A percentile compares a stretch with the other conserved stretches of the same genome.
Evolutionary conservation across 768 basidiomycete species (phyloP).

Genomic region (Pholiota conissans): DNA sequence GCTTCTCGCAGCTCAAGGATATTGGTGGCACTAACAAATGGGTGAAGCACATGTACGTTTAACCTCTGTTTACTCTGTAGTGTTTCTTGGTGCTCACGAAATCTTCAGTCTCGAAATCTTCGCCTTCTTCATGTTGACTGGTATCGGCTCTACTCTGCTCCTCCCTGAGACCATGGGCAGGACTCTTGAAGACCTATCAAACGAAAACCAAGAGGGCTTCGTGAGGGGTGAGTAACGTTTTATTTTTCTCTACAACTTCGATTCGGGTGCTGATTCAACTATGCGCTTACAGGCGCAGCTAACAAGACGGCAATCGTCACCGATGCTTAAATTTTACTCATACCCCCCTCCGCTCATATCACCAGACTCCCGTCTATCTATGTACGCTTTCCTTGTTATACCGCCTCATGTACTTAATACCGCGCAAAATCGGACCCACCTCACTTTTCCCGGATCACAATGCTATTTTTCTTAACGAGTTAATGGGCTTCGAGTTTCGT

Average conservation of each 20-base stretch:
- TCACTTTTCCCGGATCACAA: background rate
- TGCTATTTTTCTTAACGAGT: background rate
- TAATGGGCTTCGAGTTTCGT: background rate
- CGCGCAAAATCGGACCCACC: background rate
- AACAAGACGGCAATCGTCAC: slow-evolving; percentile 10
- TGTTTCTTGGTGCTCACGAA: background rate
- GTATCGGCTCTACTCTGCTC: slow-evolving; percentile 77
- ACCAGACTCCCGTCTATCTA: too few relatives aligned
- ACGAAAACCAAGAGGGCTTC: slow-evolving; percentile 68
- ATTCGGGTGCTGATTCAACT: background rate
- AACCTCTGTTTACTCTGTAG: too few relatives aligned
- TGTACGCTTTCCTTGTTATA: background rate
- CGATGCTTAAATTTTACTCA: slow-evolving; percentile 6
- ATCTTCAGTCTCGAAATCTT: slow-evolving; percentile 67
- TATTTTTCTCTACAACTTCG: background rate
- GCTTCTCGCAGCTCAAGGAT: slow-evolving; percentile 67
- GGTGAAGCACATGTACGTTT: slow-evolving; percentile 66
- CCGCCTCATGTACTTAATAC: background rate
- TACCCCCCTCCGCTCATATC: background rate
- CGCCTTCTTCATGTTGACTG: slow-evolving; percentile 85
- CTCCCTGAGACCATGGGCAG: slow-evolving; percentile 75
- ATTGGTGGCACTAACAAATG: slow-evolving; percentile 65
- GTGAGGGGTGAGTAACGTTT: slow-evolving; percentile 30
- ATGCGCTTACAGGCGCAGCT: background rate
- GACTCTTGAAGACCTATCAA: slow-evolving; percentile 71